Percentiles rank a stretch among this genome's conserved stretches.
Evolutionary conservation across 139 green algal genomes (phyloP).

Genomic region (Coccomyxa sp.): DNA sequence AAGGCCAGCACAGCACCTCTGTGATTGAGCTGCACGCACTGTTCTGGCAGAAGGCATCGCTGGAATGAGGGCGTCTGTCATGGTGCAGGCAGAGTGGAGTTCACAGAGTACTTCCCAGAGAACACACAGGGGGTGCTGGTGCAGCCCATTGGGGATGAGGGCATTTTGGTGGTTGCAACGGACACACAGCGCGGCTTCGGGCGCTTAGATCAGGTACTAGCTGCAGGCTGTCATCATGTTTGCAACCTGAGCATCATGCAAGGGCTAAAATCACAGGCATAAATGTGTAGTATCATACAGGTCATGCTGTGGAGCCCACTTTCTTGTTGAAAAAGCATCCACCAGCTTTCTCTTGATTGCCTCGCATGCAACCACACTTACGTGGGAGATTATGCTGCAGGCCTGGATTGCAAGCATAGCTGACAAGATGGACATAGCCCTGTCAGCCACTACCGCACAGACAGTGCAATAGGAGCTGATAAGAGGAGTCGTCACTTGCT

Average conservation of each 20-base stretch:
- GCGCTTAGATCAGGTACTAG: constrained; percentile 70
- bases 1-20: background rate
- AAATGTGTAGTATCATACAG: no score
- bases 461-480: no score
- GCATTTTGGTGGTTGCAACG: constrained; percentile 65
- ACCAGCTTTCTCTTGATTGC: background rate
- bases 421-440: constrained; percentile 75
- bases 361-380: no score
- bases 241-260: background rate
- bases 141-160: constrained; percentile 61
- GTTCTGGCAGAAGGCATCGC: background rate
- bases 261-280: background rate
- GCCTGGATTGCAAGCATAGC: constrained; percentile 63
- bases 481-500: no score
- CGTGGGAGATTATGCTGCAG: no score
- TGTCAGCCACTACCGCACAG: no score
- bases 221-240: background rate
- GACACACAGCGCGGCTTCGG: constrained; percentile 75
- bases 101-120: constrained; percentile 65
- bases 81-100: constrained; percentile 68
- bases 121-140: constrained; percentile 71
- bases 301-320: no score
- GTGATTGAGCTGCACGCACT: background rate
- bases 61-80: background rate
- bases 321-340: no score